Conservation (phyloP, 768 basidiomycete species). For the Xerocomellus intermedius region DNA sequence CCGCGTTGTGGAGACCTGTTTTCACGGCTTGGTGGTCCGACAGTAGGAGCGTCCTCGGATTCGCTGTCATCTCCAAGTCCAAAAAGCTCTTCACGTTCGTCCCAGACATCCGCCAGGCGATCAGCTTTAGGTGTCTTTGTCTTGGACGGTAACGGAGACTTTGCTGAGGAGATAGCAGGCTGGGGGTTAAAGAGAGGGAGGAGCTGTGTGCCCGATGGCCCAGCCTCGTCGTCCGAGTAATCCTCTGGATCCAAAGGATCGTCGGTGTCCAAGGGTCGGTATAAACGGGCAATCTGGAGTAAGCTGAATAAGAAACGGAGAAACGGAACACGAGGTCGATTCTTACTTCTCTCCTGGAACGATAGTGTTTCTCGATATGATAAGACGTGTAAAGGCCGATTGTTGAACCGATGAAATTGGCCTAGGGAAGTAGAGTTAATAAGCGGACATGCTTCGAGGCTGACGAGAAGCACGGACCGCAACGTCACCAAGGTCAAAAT, state of each 20-base stretch:
- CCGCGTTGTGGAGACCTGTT: constrained; percentile 2
- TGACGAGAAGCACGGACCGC: constrained; percentile 44
- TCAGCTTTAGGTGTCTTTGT: constrained; percentile 29
- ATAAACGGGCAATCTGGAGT: constrained; percentile 69
- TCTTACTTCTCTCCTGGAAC: constrained; percentile 72
- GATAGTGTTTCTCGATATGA: constrained; percentile 72
- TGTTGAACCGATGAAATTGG: constrained; percentile 72
- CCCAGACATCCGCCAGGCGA: constrained; percentile 67
- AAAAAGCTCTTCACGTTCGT: constrained; percentile 75
- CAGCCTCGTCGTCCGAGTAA: constrained; percentile 40
- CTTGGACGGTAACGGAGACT: constrained; percentile 27
- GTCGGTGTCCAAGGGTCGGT: constrained; percentile 64
- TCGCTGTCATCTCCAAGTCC: constrained; percentile 65
- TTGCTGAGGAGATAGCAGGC: constrained; percentile 11
- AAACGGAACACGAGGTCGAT: not conserved
- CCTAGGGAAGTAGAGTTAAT: constrained; percentile 42
- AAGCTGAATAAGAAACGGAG: not conserved
- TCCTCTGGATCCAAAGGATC: constrained; percentile 54
- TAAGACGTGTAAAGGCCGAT: constrained; percentile 67
- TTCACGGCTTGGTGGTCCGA: constrained; percentile 2
- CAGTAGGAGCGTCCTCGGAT: constrained; percentile 40
- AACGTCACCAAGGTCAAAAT: constrained; percentile 72
- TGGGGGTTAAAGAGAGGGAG: constrained; percentile 48
- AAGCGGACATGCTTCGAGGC: constrained; percentile 9
- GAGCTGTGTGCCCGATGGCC: constrained; percentile 49